These are phyloP conservation scores for Eudorina sp. DNA, from an alignment of 139 green algal species.

Conservation along the genomic window DNA sequence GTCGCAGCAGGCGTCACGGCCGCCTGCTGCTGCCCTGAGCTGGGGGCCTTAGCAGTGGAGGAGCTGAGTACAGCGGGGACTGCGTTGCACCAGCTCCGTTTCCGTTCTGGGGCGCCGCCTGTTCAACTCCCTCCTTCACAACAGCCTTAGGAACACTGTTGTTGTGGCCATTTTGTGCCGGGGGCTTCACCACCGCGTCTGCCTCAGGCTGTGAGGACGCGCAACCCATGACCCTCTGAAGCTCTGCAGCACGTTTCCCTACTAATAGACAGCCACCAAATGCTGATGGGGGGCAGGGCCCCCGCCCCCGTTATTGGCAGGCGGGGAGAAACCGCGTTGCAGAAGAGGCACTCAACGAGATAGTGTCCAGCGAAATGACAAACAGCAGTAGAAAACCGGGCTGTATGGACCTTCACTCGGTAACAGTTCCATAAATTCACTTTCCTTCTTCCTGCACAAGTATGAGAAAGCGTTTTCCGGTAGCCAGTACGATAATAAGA, in stretches of 20 bases:
- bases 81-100: neutral
- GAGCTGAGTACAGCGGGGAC: conserved; percentile 24
- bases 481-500: too few relatives aligned
- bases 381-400: neutral
- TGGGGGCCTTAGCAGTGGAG: neutral
- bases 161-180: neutral
- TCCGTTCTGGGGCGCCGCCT: conserved; percentile 3
- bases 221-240: conserved; percentile 7
- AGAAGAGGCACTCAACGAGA: too few relatives aligned
- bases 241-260: neutral
- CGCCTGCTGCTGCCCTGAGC: neutral
- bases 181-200: conserved; percentile 29
- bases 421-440: neutral
- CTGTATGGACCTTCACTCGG: neutral
- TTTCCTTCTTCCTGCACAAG: neutral
- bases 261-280: neutral
- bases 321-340: conserved; percentile 9
- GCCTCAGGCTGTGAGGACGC: conserved; percentile 23
- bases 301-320: conserved; percentile 1
- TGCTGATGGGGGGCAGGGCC: neutral
- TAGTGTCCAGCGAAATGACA: too few relatives aligned
- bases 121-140: conserved; percentile 25
- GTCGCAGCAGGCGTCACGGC: neutral
- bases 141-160: neutral
- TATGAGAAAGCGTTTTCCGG: neutral